phyloP scores from a whole-genome alignment of 768 basidiomycete genomes.

The Tubosaeta sp. region DNA sequence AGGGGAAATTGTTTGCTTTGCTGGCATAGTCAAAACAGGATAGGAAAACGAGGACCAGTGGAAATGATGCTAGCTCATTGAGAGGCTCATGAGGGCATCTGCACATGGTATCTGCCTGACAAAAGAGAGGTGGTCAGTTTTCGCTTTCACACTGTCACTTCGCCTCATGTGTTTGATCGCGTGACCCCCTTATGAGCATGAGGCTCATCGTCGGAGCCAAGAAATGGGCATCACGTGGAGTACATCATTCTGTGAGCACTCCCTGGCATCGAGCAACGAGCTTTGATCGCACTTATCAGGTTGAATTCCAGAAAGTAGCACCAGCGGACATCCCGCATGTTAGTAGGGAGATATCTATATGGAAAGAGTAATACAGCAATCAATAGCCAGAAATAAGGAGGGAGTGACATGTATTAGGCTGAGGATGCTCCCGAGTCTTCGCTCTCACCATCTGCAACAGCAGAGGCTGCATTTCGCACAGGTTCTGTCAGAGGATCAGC shows the following conservation, averaged over 20 bases:
- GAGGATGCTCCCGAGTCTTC: constrained; percentile 41
- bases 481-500: constrained; percentile 49
- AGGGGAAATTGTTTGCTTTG: constrained; percentile 1
- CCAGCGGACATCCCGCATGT: constrained; percentile 20
- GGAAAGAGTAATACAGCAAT: constrained; percentile 32
- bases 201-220: neutral
- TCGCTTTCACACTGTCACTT: neutral
- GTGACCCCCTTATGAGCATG: constrained; percentile 5
- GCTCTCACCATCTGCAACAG: constrained; percentile 57
- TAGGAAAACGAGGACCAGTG: neutral
- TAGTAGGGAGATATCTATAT: constrained; percentile 30
- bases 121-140: neutral
- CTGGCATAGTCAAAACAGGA: constrained; percentile 9
- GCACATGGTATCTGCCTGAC: constrained; percentile 16
- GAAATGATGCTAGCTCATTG: neutral
- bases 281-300: constrained; percentile 19
- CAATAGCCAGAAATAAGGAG: constrained; percentile 23
- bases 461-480: constrained; percentile 47
- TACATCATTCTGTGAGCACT: constrained; percentile 1
- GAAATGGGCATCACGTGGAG: constrained; percentile 13
- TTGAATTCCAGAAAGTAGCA: constrained; percentile 11
- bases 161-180: constrained; percentile 9
- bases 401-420: constrained; percentile 25
- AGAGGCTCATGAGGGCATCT: constrained; percentile 8
- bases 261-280: constrained; percentile 8